Evolutionary conservation across 1,284 basidiomycete genomes (phyloP).

Genomic region (Cutaneotrichosporon spelunceum): DNA sequence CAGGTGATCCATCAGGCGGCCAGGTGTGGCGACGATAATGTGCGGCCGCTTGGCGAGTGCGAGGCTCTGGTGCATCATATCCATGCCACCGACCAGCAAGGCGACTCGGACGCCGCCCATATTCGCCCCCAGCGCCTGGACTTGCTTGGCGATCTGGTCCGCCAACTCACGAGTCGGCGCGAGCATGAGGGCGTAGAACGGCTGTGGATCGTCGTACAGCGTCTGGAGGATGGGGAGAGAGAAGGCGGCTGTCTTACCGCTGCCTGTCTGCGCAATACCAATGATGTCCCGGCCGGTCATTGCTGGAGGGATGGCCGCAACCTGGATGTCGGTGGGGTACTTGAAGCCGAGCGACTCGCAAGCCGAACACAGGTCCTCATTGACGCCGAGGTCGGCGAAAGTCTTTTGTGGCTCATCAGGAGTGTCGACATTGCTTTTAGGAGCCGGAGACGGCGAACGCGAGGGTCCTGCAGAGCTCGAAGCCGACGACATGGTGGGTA

Average conservation of each 20-base stretch:
- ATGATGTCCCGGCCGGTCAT: conserved; percentile 92
- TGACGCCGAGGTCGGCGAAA: conserved; percentile 71
- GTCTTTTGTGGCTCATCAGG: conserved; percentile 36
- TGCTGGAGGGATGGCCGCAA: conserved; percentile 82
- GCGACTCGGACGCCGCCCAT: conserved; percentile 92
- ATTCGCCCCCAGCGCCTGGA: conserved; percentile 86
- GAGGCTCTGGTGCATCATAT: conserved; percentile 88
- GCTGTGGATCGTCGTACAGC: conserved; percentile 92
- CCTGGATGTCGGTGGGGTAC: conserved; percentile 87
- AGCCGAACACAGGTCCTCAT: conserved; percentile 82
- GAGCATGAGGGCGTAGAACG: conserved; percentile 88
- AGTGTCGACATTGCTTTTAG: conserved; percentile 8
- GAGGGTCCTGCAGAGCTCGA: conserved; percentile 23
- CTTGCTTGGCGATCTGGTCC: conserved; percentile 97
- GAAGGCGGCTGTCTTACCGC: conserved; percentile 97
- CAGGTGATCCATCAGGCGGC: conserved; percentile 89
- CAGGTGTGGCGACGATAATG: conserved; percentile 95
- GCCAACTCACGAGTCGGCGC: conserved; percentile 95
- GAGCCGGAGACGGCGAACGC: conserved; percentile 20
- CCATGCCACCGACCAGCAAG: conserved; percentile 93
- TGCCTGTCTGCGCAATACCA: conserved; percentile 94
- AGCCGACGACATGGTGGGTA: conserved; percentile 17
- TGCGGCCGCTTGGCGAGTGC: conserved; percentile 90
- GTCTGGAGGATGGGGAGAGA: conserved; percentile 93
- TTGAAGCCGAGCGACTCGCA: conserved; percentile 80